These are phyloP conservation scores for Ormosia emarginata DNA, from an alignment of 306 rosid species.

Conservation along the genomic window DNA sequence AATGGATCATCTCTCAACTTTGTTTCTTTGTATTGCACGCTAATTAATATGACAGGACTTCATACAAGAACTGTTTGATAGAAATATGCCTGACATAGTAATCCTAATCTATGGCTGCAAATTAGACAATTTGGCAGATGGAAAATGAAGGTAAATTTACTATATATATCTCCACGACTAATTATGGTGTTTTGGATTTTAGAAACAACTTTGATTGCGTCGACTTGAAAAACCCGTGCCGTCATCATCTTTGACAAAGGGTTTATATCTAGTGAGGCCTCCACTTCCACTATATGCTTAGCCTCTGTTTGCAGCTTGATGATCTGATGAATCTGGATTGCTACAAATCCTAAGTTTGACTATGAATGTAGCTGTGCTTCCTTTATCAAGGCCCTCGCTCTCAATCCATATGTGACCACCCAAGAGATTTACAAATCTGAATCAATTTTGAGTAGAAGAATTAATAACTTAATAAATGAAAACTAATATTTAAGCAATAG, in stretches of 20 bases:
- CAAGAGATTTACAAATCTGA: conserved; percentile 92
- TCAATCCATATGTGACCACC: conserved; percentile 93
- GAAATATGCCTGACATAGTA: conserved; percentile 16
- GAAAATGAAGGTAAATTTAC: conserved; percentile 14
- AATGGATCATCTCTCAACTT: background rate
- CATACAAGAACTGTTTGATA: background rate
- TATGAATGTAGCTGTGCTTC: conserved; percentile 60
- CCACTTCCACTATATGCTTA: conserved; percentile 63
- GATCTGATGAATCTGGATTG: conserved; percentile 45
- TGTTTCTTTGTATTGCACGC: background rate
- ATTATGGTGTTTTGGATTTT: background rate
- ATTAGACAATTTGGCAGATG: conserved; percentile 22
- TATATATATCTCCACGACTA: conserved; percentile 8
- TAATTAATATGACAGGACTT: conserved; percentile 5
- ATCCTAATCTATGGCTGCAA: conserved; percentile 24
- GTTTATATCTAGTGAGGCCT: conserved; percentile 53
- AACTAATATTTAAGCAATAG: background rate
- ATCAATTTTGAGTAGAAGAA: conserved; percentile 21
- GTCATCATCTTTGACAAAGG: conserved; percentile 36
- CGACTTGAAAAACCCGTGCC: conserved; percentile 40
- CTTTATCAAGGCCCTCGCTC: conserved; percentile 81
- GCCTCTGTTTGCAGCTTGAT: conserved; percentile 32
- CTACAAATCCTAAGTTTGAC: conserved; percentile 69
- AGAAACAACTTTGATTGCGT: conserved; percentile 67
- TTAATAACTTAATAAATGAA: background rate